phyloP scores from a whole-genome alignment of 2,329 filamentous ascomycete genomes.

The Fusarium heterosporum region DNA sequence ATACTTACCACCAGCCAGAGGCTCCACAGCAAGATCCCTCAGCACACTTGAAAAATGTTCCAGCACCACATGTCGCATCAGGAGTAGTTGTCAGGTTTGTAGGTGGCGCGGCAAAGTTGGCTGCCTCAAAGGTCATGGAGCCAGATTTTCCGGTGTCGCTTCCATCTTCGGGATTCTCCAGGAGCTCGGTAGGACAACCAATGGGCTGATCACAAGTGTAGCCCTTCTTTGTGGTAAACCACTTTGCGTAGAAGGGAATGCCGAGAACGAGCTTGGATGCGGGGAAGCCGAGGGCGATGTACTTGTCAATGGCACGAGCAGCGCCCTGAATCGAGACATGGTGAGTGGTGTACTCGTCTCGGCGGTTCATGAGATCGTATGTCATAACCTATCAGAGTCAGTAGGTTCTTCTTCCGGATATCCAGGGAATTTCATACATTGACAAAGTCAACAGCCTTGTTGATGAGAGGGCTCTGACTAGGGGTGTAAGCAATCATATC shows the following conservation, averaged over 20 bases:
- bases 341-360: constrained; percentile 73
- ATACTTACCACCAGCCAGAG: constrained; percentile 44
- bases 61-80: constrained; percentile 39
- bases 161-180: constrained; percentile 69
- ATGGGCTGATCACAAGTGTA: constrained; percentile 60
- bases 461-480: constrained; percentile 68
- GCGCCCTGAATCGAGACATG: constrained; percentile 70
- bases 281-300: constrained; percentile 67
- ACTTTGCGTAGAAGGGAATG: constrained; percentile 77
- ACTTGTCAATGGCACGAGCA: constrained; percentile 66
- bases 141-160: constrained; percentile 66
- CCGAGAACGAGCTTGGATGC: constrained; percentile 71
- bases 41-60: constrained; percentile 32
- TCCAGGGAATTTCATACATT: no score
- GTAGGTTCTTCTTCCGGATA: rapidly evolving
- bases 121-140: constrained; percentile 55
- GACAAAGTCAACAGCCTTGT: constrained; percentile 71
- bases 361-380: constrained; percentile 79
- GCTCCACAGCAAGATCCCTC: constrained; percentile 31
- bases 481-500: constrained; percentile 77
- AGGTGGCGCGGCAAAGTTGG: constrained; percentile 43
- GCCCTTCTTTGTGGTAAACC: constrained; percentile 66
- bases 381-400: constrained; percentile 65
- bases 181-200: constrained; percentile 68
- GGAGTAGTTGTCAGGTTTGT: constrained; percentile 34